Evolutionary conservation across 2,329 filamentous ascomycete genomes (phyloP).

Genomic region (Whalleya microplaca): DNA sequence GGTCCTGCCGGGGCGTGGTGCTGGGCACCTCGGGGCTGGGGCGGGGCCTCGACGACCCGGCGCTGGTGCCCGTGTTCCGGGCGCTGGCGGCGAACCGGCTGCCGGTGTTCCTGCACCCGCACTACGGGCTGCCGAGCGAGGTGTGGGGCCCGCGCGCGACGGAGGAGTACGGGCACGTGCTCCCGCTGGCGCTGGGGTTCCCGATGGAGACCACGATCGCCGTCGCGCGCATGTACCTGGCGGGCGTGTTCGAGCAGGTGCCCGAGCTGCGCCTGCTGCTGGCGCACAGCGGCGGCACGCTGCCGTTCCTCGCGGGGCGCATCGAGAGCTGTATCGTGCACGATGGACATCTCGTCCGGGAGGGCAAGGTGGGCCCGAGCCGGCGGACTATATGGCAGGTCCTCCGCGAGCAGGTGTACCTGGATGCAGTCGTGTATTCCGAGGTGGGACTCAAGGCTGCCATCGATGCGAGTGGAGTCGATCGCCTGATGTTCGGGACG

Average conservation of each 20-base stretch:
- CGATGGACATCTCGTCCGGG: constrained; percentile 72
- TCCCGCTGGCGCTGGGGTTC: constrained; percentile 84
- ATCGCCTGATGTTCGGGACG: constrained; percentile 79
- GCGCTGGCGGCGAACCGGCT: constrained; percentile 67
- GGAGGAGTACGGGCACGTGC: constrained; percentile 80
- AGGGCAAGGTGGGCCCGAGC: constrained; percentile 56
- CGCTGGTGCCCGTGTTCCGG: constrained; percentile 71
- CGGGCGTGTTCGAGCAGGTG: constrained; percentile 81
- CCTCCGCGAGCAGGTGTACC: constrained; percentile 74
- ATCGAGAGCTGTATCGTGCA: constrained; percentile 88
- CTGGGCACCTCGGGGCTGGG: constrained; percentile 85
- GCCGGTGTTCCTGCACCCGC: constrained; percentile 84
- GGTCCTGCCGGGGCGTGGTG: constrained; percentile 81
- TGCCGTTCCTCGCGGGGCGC: constrained; percentile 85
- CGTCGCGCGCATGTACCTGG: constrained; percentile 83
- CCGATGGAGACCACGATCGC: constrained; percentile 93
- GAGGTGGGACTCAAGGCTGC: constrained; percentile 74
- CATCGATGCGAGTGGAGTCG: constrained; percentile 67
- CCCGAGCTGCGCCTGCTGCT: constrained; percentile 72
- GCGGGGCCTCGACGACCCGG: constrained; percentile 76
- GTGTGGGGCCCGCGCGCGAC: constrained; percentile 75
- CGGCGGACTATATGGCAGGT: constrained; percentile 60
- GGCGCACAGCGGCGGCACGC: constrained; percentile 84
- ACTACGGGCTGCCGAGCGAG: constrained; percentile 81
- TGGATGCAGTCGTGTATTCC: constrained; percentile 86